A percentile compares a stretch with the other conserved stretches of the same genome.
These are phyloP conservation scores for Trichosporon ovoides DNA, from an alignment of 1,284 basidiomycete species.

Conservation along the genomic window DNA sequence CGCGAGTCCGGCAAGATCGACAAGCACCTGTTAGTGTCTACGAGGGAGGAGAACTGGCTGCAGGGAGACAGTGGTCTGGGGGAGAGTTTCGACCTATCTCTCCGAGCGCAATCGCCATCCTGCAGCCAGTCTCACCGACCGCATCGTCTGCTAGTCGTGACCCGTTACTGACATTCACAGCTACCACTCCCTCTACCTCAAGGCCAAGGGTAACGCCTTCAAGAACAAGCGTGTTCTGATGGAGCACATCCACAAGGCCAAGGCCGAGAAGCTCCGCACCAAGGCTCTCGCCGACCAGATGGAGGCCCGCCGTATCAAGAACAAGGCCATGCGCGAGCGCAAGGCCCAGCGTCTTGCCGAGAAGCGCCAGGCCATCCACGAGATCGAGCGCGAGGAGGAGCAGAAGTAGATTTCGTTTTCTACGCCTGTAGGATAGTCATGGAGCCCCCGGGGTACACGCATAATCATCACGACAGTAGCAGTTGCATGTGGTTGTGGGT, in stretches of 20 bases:
- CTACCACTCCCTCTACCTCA: conserved; percentile 98
- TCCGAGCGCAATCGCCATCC: too few relatives aligned
- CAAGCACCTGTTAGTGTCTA: conserved; percentile 81
- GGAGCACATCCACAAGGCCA: conserved; percentile 99
- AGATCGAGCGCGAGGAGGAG: conserved; percentile 70
- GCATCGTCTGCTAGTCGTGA: too few relatives aligned
- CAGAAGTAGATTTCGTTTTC: conserved; percentile 16
- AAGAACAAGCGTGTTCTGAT: conserved; percentile 99
- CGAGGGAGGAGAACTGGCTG: neutral
- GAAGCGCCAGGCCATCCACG: conserved; percentile 86
- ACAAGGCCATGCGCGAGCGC: conserved; percentile 91
- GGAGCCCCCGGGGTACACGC: conserved; percentile 11
- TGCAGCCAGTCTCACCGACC: too few relatives aligned
- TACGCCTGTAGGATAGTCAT: conserved; percentile 27
- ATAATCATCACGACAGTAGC: neutral
- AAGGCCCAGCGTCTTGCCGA: conserved; percentile 83
- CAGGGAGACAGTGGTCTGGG: too few relatives aligned
- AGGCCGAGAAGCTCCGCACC: conserved; percentile 98
- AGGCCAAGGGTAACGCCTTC: conserved; percentile 99
- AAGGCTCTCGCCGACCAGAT: conserved; percentile 98
- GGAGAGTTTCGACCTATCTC: too few relatives aligned
- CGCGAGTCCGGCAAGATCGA: conserved; percentile 99
- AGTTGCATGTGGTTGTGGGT: too few relatives aligned
- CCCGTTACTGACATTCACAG: conserved; percentile 50
- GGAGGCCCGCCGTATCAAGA: conserved; percentile 60